Evolutionary conservation across 1,284 basidiomycete species (phyloP).

Genomic region (Neolentinus lepideus): DNA sequence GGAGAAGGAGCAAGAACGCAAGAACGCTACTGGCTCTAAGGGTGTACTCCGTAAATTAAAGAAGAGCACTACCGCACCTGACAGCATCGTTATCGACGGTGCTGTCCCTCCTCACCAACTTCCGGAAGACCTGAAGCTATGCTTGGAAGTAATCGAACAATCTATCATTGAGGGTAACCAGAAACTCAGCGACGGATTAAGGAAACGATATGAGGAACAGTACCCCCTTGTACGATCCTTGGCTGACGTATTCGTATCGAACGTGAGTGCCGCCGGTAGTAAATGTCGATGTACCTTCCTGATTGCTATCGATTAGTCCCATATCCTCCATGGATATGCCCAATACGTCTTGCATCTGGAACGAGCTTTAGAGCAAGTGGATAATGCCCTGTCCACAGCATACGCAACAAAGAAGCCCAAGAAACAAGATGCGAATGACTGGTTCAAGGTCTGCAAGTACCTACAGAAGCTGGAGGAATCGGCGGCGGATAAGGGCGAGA

Average conservation of each 20-base stretch:
- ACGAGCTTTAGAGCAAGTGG: constrained; percentile 80
- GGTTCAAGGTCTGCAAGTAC: constrained; percentile 66
- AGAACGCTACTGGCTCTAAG: constrained; percentile 29
- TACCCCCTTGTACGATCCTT: constrained; percentile 87
- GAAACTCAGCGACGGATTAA: constrained; percentile 72
- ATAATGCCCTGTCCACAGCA: constrained; percentile 66
- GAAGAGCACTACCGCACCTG: constrained; percentile 43
- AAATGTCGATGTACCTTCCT: constrained; percentile 1
- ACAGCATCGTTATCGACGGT: constrained; percentile 39
- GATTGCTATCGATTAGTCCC: constrained; percentile 49
- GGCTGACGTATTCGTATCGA: constrained; percentile 89
- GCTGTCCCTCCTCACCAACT: constrained; percentile 67
- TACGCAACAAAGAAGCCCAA: constrained; percentile 64
- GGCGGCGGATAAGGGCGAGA: constrained; percentile 84
- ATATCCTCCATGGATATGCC: constrained; percentile 87
- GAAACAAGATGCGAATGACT: constrained; percentile 72
- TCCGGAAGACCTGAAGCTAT: constrained; percentile 80
- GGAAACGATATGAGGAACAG: constrained; percentile 87
- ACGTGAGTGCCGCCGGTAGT: constrained; percentile 48
- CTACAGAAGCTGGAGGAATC: constrained; percentile 72
- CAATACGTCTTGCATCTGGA: constrained; percentile 91
- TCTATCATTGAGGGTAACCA: constrained; percentile 86
- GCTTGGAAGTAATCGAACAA: constrained; percentile 78
- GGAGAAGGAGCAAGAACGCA: constrained; percentile 40
- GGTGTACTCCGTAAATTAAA: constrained; percentile 60